Conservation (phyloP, 2,329 filamentous ascomycete genomes). For the Metarhizium sp. region DNA sequence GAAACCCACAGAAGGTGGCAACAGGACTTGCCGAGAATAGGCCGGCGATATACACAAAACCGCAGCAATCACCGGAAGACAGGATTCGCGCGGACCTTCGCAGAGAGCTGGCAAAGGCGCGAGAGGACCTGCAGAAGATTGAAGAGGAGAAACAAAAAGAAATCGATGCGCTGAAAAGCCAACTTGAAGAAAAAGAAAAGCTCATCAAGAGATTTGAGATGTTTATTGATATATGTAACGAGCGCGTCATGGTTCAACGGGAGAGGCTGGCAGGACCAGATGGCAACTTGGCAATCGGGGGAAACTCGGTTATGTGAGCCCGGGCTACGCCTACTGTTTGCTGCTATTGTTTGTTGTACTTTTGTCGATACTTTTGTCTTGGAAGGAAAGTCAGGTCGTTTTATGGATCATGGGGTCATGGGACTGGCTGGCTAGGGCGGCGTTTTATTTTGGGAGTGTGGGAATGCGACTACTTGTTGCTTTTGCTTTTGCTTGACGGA, state of each 20-base stretch:
- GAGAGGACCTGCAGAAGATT: slow-evolving; percentile 45
- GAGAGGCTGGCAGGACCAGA: slow-evolving; percentile 35
- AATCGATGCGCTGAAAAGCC: slow-evolving; percentile 46
- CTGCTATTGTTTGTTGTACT: neutral
- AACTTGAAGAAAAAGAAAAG: slow-evolving; percentile 54
- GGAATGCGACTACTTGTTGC: neutral
- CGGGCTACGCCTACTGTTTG: neutral
- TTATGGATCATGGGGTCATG: neutral
- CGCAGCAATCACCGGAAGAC: slow-evolving; percentile 52
- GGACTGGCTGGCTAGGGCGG: neutral
- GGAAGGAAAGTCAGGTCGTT: neutral
- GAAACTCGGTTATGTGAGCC: slow-evolving; percentile 15
- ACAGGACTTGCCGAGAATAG: slow-evolving; percentile 50
- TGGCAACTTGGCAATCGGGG: slow-evolving; percentile 16
- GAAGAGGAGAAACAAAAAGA: slow-evolving; percentile 48
- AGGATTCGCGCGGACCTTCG: slow-evolving; percentile 53
- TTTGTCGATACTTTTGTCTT: neutral
- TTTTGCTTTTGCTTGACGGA: neutral
- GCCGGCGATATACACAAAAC: slow-evolving; percentile 58
- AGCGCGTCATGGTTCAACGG: slow-evolving; percentile 54
- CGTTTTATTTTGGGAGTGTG: neutral
- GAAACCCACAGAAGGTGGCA: slow-evolving; percentile 54
- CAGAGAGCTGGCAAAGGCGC: slow-evolving; percentile 48
- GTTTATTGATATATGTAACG: slow-evolving; percentile 62
- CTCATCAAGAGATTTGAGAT: slow-evolving; percentile 56